Evolutionary conservation across 2,329 filamentous ascomycete genomes (phyloP), one percentile per base, ranked within the genome.

Genomic region (Stachybotrys chlorohalonatus): DNA sequence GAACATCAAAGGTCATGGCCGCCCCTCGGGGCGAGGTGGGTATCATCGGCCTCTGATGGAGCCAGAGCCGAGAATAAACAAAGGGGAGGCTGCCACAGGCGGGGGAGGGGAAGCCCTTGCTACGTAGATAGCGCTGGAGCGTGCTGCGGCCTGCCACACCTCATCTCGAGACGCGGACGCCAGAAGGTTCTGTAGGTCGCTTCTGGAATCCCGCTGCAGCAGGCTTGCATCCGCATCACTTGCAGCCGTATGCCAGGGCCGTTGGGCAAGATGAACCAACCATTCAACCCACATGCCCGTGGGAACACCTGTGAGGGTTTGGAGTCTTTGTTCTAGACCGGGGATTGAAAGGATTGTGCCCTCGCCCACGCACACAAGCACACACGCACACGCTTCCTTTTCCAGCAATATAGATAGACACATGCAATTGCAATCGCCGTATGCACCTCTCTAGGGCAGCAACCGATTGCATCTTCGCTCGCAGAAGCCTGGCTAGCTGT

Each of bases 171-270:
- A 24, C 24, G 4, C 24, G 24, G 36, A 42, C 36, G 36, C 36
- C 36, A 42, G 36, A 42, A 42, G 36, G 36, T 42, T 42, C 15
- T 47, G 17, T 16, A 9, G 11, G 46, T 47, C 46, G 46, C 9
- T 47, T 47, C 46, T 47, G 46, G 46, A 47, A 47, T 47, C 15
- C 15, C 6, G 13, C 36, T 42, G 36, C 36, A 42, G 8, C 36
- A 42, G 36, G 36, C 36, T 42, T 42, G 46, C 46, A 47, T 24
- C 46, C n/a, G 46, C 46, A 47, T 47, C 46, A 47, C 46, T 11
- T 36, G 50, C 50, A 45, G 11, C 50, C 17, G 16, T 36, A 52
- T 52, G 50, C 50, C 50, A 52, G 50, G 50, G 50, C 50, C 17
- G 50, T 47, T n/a, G 50, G 50, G n/a, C 32, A 32, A 13, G 50